Evolutionary conservation across 495 filamentous ascomycete genomes (phyloP).

Genomic region (Niebla homalea): DNA sequence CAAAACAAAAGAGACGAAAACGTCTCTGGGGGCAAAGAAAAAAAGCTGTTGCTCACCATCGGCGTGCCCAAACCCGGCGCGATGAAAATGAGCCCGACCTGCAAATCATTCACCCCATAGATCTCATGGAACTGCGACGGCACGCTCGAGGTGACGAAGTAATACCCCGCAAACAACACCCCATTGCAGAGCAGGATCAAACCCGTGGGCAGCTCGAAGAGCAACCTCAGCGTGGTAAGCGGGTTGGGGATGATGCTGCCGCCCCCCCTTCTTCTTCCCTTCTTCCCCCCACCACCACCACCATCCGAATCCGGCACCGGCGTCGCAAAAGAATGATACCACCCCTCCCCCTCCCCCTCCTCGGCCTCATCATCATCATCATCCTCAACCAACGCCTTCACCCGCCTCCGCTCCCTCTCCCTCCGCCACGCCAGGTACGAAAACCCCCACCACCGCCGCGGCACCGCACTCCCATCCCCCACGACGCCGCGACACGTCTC

Average conservation of each 20-base stretch:
- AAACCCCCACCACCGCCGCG: constrained; percentile 22
- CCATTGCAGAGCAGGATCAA: constrained; percentile 29
- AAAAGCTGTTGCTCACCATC: constrained; percentile 5
- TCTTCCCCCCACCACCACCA: constrained; percentile 11
- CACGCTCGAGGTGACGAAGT: constrained; percentile 37
- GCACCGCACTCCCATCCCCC: constrained; percentile 22
- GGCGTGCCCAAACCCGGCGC: background rate
- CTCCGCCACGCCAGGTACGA: constrained; percentile 22
- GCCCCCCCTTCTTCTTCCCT: background rate
- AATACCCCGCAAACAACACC: background rate
- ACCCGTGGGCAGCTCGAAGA: constrained; percentile 47
- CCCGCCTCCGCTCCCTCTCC: constrained; percentile 23
- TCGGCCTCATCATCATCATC: constrained; percentile 11
- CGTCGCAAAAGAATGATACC: no score
- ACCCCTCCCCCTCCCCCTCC: constrained; percentile 18
- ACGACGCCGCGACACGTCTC: constrained; percentile 33
- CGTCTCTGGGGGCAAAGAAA: no score
- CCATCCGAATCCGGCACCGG: no score
- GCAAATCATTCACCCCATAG: constrained; percentile 34
- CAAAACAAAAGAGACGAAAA: no score
- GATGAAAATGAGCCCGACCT: constrained; percentile 25
- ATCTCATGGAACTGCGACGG: constrained; percentile 42
- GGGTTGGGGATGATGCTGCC: constrained; percentile 56
- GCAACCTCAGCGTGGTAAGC: constrained; percentile 46
- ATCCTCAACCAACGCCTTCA: constrained; percentile 21